Conservation (phyloP, 192 early-diverging fungal genomes). For the Chytriomyces sp. region DNA sequence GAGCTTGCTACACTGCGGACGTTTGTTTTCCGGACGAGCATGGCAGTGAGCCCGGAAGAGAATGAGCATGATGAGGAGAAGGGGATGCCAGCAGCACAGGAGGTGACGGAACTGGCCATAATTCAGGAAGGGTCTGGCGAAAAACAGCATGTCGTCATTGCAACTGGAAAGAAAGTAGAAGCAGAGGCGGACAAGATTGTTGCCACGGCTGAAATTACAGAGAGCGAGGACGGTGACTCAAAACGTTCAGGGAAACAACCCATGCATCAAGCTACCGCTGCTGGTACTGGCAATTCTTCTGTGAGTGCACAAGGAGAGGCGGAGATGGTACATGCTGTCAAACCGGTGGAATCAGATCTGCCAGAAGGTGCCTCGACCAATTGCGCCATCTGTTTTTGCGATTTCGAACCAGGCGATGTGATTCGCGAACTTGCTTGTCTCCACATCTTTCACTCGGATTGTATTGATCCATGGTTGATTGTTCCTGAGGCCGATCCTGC, state of each 20-base stretch:
- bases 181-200: neutral
- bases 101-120: neutral
- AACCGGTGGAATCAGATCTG: slow-evolving; percentile 13
- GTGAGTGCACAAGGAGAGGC: neutral
- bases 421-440: slow-evolving; percentile 64
- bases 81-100: neutral
- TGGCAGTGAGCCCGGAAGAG: slow-evolving; percentile 29
- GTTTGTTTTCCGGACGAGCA: slow-evolving; percentile 32
- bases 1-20: slow-evolving; percentile 39
- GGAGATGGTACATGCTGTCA: neutral
- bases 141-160: neutral
- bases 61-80: slow-evolving; percentile 22
- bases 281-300: neutral
- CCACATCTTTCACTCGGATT: slow-evolving; percentile 68
- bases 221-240: neutral
- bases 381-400: slow-evolving; percentile 74
- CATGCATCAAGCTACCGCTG: neutral
- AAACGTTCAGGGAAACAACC: too few species aligned
- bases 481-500: slow-evolving; percentile 10
- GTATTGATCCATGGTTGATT: slow-evolving; percentile 65
- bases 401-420: slow-evolving; percentile 67
- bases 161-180: neutral
- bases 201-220: neutral
- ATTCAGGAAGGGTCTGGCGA: neutral
- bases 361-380: slow-evolving; percentile 37